Evolutionary conservation across 805 yeast species (phyloP).

Genomic region (Phaffomyces opuntiae): DNA sequence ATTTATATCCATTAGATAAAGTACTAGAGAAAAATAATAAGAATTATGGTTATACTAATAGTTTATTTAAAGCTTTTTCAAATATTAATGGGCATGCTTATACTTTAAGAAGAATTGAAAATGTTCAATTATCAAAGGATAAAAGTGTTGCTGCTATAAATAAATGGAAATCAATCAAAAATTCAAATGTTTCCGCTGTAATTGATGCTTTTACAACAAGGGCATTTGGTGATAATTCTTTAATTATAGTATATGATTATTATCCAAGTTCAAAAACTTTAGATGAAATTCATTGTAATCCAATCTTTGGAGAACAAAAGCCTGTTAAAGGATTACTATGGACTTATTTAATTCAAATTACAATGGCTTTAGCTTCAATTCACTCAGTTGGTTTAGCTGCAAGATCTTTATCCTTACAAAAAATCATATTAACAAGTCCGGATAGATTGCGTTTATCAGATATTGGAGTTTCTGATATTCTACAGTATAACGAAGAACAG

Average conservation of each 20-base stretch:
- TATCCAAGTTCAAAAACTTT: conserved; percentile 72
- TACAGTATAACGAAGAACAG: conserved; percentile 33
- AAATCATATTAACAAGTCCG: conserved; percentile 65
- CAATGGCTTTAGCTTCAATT: conserved; percentile 57
- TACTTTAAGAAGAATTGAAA: conserved; percentile 67
- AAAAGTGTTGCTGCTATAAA: conserved; percentile 53
- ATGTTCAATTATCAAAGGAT: conserved; percentile 47
- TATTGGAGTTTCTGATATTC: conserved; percentile 64
- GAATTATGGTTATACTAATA: conserved; percentile 47
- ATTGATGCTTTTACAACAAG: conserved; percentile 82
- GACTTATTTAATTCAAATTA: conserved; percentile 69
- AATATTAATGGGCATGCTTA: conserved; percentile 74
- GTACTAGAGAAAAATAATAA: conserved; percentile 27
- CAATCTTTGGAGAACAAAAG: conserved; percentile 33
- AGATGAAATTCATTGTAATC: conserved; percentile 56
- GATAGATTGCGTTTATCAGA: conserved; percentile 67
- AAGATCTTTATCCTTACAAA: conserved; percentile 55
- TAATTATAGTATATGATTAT: conserved; percentile 77
- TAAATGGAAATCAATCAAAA: conserved; percentile 54
- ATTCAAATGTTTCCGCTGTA: conserved; percentile 57
- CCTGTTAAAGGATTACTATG: conserved; percentile 61
- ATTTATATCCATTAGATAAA: conserved; percentile 74
- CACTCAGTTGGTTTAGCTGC: conserved; percentile 63
- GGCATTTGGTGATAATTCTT: conserved; percentile 73
- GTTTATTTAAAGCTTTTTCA: conserved; percentile 74